Percentiles rank a stretch among this genome's conserved stretches.
These are phyloP conservation scores for Trametes gibbosa DNA, from an alignment of 768 basidiomycete species.

Conservation along the genomic window DNA sequence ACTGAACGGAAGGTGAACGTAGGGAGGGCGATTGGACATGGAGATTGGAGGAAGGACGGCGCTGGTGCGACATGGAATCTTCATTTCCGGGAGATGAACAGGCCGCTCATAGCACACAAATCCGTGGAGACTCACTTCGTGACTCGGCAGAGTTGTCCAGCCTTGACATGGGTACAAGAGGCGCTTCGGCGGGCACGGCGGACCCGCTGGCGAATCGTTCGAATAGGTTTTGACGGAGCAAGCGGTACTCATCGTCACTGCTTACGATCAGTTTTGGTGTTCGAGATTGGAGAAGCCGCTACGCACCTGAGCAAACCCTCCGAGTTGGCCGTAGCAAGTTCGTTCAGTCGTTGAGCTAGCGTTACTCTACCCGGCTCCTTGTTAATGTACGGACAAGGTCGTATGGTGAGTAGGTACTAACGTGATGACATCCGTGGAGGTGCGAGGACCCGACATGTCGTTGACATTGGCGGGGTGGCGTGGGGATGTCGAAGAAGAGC, in stretches of 20 bases:
- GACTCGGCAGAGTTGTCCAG: slow-evolving; percentile 11
- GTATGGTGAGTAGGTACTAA: slow-evolving; percentile 25
- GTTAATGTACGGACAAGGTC: slow-evolving; percentile 13
- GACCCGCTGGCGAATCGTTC: slow-evolving; percentile 67
- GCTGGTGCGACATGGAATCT: slow-evolving; percentile 20
- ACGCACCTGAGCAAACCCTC: slow-evolving; percentile 66
- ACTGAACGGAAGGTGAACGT: slow-evolving; percentile 24
- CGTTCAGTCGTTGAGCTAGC: slow-evolving; percentile 77
- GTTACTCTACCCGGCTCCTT: slow-evolving; percentile 51
- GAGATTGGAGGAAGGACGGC: slow-evolving; percentile 24
- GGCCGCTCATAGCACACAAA: slow-evolving; percentile 1
- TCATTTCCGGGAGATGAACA: slow-evolving; percentile 3
- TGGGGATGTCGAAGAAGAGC: slow-evolving; percentile 17
- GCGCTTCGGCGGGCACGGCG: slow-evolving; percentile 56
- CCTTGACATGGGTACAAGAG: slow-evolving; percentile 55
- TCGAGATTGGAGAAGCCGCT: slow-evolving; percentile 25
- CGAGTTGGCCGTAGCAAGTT: slow-evolving; percentile 75
- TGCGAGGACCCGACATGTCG: slow-evolving; percentile 19
- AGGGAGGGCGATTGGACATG: slow-evolving; percentile 29
- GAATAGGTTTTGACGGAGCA: slow-evolving; percentile 81
- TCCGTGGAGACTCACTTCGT: slow-evolving; percentile 16
- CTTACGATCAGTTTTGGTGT: not conserved
- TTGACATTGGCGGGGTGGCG: slow-evolving; percentile 11
- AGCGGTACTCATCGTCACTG: slow-evolving; percentile 84
- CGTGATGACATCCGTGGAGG: slow-evolving; percentile 35